A percentile compares a stretch with the other conserved stretches of the same genome.
These are phyloP conservation scores for Boletales sp. DNA, from an alignment of 768 basidiomycete species.

Conservation along the genomic window DNA sequence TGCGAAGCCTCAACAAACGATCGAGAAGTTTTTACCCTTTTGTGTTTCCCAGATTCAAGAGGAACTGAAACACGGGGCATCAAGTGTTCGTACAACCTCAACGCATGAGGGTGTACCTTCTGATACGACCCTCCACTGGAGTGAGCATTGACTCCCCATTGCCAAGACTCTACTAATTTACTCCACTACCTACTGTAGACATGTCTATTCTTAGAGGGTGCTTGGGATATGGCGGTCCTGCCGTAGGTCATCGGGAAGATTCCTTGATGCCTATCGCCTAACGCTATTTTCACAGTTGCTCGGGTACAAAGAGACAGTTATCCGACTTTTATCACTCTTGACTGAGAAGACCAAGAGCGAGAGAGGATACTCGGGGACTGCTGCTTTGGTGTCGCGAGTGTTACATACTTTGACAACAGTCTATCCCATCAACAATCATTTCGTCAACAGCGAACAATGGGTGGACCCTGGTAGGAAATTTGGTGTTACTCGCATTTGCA, in stretches of 20 bases:
- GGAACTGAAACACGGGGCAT: slow-evolving; percentile 88
- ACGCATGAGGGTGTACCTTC: slow-evolving; percentile 70
- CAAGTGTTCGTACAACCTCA: slow-evolving; percentile 78
- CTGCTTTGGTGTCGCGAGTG: slow-evolving; percentile 70
- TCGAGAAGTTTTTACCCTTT: slow-evolving; percentile 76
- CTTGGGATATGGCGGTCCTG: slow-evolving; percentile 67
- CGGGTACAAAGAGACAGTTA: slow-evolving; percentile 60
- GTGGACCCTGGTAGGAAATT: slow-evolving; percentile 56
- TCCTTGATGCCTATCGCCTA: neutral
- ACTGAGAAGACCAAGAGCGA: slow-evolving; percentile 83
- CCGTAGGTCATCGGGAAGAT: slow-evolving; percentile 38
- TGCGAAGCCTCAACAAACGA: slow-evolving; percentile 68
- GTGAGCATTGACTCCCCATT: slow-evolving; percentile 39
- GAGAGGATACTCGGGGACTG: slow-evolving; percentile 80
- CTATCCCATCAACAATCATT: slow-evolving; percentile 75
- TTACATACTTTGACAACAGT: slow-evolving; percentile 71
- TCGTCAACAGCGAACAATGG: slow-evolving; percentile 84
- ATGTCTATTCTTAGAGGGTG: slow-evolving; percentile 80
- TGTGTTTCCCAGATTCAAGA: slow-evolving; percentile 75
- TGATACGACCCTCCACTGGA: slow-evolving; percentile 92
- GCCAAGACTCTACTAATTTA: neutral
- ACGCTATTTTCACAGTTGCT: slow-evolving; percentile 49
- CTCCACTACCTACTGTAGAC: slow-evolving; percentile 40
- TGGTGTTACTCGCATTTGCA: slow-evolving; percentile 2
- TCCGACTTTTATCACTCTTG: slow-evolving; percentile 60